phyloP scores from a whole-genome alignment of 2,329 filamentous ascomycete species.

The Aspergillus quadricinctus region DNA sequence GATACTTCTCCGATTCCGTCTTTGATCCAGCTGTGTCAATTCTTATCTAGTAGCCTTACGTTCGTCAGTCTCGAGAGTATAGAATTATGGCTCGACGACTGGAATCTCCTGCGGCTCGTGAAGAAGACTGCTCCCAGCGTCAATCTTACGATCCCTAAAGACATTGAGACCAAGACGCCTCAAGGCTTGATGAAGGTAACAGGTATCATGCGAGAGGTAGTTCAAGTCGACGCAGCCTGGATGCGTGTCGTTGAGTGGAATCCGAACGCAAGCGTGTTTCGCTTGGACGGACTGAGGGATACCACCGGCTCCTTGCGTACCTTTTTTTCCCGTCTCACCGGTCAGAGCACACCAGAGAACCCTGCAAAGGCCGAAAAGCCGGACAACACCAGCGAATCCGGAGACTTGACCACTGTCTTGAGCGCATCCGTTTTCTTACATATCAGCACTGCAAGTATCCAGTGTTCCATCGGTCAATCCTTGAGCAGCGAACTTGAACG shows the following conservation, averaged over 20 bases:
- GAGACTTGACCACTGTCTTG: constrained; percentile 67
- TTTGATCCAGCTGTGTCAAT: constrained; percentile 81
- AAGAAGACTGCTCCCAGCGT: constrained; percentile 83
- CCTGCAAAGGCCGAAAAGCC: constrained; percentile 45
- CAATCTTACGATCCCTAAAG: constrained; percentile 67
- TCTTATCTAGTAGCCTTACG: constrained; percentile 88
- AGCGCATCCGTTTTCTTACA: constrained; percentile 82
- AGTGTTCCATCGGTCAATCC: constrained; percentile 66
- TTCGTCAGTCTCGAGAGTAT: constrained; percentile 87
- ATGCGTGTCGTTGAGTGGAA: constrained; percentile 88
- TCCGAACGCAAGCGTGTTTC: constrained; percentile 45
- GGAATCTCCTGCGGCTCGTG: constrained; percentile 68
- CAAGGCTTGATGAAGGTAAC: constrained; percentile 84
- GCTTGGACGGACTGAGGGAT: constrained; percentile 37
- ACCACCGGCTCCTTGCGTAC: constrained; percentile 62
- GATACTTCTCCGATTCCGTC: constrained; percentile 81
- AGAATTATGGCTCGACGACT: constrained; percentile 87
- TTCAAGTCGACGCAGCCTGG: constrained; percentile 86
- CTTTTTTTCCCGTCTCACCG: constrained; percentile 76
- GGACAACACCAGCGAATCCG: constrained; percentile 58
- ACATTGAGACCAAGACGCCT: constrained; percentile 76
- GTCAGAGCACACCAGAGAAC: constrained; percentile 46
- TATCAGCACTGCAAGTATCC: constrained; percentile 77
- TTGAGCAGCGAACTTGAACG: constrained; percentile 86
- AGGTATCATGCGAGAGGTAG: constrained; percentile 76